Conservation (phyloP, 2,329 filamentous ascomycete genomes). For the Hortaea sp. region DNA sequence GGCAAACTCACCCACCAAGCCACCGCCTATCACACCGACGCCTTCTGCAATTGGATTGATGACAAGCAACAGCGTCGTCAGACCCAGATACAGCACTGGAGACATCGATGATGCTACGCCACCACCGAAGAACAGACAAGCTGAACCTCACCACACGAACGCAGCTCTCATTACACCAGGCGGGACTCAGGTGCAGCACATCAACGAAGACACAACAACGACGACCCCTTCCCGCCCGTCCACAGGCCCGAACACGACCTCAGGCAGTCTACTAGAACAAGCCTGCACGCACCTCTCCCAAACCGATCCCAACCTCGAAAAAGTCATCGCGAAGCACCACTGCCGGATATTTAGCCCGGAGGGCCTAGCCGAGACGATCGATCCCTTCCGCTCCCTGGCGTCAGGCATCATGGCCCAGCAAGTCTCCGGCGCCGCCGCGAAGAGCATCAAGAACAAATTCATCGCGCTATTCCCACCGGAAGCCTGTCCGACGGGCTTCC, state of each 20-base stretch:
- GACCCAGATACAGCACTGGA: conserved; percentile 28
- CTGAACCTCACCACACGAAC: conserved; percentile 56
- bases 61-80: conserved; percentile 22
- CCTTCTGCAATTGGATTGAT: conserved; percentile 40
- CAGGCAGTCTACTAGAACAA: conserved; percentile 62
- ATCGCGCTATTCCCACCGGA: conserved; percentile 54
- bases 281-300: conserved; percentile 65
- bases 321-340: conserved; percentile 61
- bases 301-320: conserved; percentile 61
- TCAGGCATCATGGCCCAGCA: conserved; percentile 94
- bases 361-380: conserved; percentile 72
- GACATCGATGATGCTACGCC: conserved; percentile 29
- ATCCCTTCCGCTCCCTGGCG: conserved; percentile 75
- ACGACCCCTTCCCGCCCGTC: conserved; percentile 21
- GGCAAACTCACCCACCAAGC: conserved; percentile 13
- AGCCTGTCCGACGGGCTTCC: conserved; percentile 45
- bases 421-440: conserved; percentile 85
- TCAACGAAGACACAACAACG: conserved; percentile 26
- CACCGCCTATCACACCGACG: conserved; percentile 38
- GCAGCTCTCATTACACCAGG: conserved; percentile 62
- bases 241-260: conserved; percentile 30
- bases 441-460: conserved; percentile 80
- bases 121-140: conserved; percentile 41
- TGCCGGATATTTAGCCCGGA: conserved; percentile 73
- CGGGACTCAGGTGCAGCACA: conserved; percentile 52